Base-by-base conservation (phyloP, 2,329 filamentous ascomycete genomes). In the Erysiphe pulchra region DNA sequence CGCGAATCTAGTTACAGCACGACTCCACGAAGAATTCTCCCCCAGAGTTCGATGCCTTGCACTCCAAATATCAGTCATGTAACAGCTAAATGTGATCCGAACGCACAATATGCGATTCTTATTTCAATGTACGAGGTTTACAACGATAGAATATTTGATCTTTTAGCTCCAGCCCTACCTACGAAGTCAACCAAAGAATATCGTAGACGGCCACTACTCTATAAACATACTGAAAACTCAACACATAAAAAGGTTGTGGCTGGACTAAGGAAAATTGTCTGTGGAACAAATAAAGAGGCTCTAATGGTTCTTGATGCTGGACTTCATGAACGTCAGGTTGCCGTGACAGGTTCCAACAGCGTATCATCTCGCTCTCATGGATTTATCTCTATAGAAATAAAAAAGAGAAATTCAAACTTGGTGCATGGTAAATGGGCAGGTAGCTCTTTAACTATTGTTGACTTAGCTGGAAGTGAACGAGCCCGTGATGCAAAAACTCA, bases 351-450 rank as follows among this genome's bases (percentile, higher is more conserved):
- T 32, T 90, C 83, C 61, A 98, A 95, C 59, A 92, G 84, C 50
- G 81, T 82, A 39, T 92, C 82, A 48, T 93, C 85, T 28, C 71
- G 90, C 50, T 93, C 85, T 52, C 87, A 98, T 56, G 90, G 86
- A 20, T 98, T 95, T 65, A 93, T 98, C 62, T 87, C 81, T 54
- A 72, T 95, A 17, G 90, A 98, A 56, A 77, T 95, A 44, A 93
- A 90, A 71, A 93, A 87, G 65, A 73, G 82, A 47, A 61, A 65
- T 46, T 60, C 61, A 17, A 62, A 60, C 42, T 62, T 67, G 48
- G 64, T 66, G 1, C 67, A 71, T 46, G 67, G 67, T 8, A 65
- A 67, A 2, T 94, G 87, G 84, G 70, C 69, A 7, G 77, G 80
- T 45, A 86, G 76, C 57, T 77, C 77, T 1, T 65, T 95, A 30